Evolutionary conservation across 148 eudicot genomes (phyloP), one percentile per base, ranked within the genome.

Genomic region (Rhododendron ferrugineum): DNA sequence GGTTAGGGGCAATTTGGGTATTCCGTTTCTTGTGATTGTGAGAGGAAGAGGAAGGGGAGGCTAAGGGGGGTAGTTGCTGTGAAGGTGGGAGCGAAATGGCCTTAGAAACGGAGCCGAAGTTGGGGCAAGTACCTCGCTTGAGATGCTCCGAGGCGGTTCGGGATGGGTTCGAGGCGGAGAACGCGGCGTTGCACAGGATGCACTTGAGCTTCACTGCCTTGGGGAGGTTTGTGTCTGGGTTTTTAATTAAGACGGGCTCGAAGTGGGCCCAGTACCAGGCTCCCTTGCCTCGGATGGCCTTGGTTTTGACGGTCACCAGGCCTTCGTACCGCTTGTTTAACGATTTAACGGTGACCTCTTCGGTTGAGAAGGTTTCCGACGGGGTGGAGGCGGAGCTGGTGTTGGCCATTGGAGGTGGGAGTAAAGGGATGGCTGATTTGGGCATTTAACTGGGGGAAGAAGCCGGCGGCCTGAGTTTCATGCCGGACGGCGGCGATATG

Each of bases 191-290:
- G 81, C 86, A 84, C 8, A 84, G 4, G 30, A 49, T 40, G 56
- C 86, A 84, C 72, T 30, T 87, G 9, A 97, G 86, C 40, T 84
- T 84, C 4, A 84, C 86, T 0, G 86, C 50, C 54, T 84, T 75
- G 44, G 81, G 86, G 26, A 84, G 86, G 54, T 76, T 76, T 8
- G 86, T 36, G 3, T 84, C 81, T 16, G 80, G 81, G 73, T 76
- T 84, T 75, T 49, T 70, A 23, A 84, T 56, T 36, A 84, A 44
- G 37, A 84, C 50, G 81, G 86, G 86, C 9, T 84, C 86, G 11
- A 84, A 78, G 77, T 84, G 86, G 5, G 86, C 81, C 86, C 86
- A 84, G 56, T 84, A 84, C 86, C 86, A 84, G 77, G 86, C 86
- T 56, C 86, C 86, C 77, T 84, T 84, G 50, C 86, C 81, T 76